Conservation (phyloP, 192 early-diverging fungal genomes). For the Backusella mclennaniae region DNA sequence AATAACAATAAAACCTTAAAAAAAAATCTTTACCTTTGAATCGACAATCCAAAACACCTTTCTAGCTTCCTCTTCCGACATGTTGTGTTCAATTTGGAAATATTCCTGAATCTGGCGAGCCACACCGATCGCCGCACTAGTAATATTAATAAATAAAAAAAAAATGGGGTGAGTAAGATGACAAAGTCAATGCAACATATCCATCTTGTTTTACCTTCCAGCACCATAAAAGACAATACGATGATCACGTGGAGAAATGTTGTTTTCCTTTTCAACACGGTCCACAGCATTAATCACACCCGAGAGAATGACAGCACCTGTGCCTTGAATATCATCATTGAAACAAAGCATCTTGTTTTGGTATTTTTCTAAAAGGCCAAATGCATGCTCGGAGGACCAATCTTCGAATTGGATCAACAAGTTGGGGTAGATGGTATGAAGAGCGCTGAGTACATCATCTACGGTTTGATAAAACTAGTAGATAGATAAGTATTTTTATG, state of each 20-base stretch:
- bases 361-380: slow-evolving; percentile 80
- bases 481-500: background rate
- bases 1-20: background rate
- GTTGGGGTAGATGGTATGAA: slow-evolving; percentile 72
- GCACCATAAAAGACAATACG: slow-evolving; percentile 93
- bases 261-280: slow-evolving; percentile 52
- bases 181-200: no score
- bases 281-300: slow-evolving; percentile 89
- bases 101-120: slow-evolving; percentile 87
- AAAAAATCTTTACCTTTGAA: slow-evolving; percentile 49
- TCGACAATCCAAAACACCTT: slow-evolving; percentile 86
- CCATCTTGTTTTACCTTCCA: slow-evolving; percentile 39
- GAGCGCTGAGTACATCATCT: slow-evolving; percentile 76
- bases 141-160: no score
- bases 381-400: slow-evolving; percentile 90
- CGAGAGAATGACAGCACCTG: slow-evolving; percentile 90
- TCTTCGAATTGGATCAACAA: slow-evolving; percentile 97
- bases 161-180: no score
- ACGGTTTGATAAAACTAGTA: slow-evolving; percentile 76
- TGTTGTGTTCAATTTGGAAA: slow-evolving; percentile 73
- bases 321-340: slow-evolving; percentile 96
- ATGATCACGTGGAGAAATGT: slow-evolving; percentile 70
- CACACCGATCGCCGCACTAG: slow-evolving; percentile 81
- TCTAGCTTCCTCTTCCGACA: slow-evolving; percentile 73
- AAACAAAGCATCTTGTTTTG: slow-evolving; percentile 79